phyloP scores from a whole-genome alignment of 192 early-diverging fungal genomes.

The Coemansia furcata region DNA sequence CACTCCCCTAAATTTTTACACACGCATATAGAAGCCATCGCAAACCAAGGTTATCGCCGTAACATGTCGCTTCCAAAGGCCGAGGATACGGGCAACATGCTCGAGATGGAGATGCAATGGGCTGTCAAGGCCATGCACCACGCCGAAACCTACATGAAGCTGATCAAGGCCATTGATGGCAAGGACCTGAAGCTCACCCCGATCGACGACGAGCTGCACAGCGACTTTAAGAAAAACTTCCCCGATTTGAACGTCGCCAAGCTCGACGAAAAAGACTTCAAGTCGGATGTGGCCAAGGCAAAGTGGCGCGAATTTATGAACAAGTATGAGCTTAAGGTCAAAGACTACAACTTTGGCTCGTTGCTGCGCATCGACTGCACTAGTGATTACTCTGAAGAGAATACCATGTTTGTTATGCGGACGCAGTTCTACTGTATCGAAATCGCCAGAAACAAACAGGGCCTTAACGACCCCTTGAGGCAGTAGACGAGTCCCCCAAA shows the following conservation, averaged over 20 bases:
- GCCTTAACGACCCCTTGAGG: slow-evolving; percentile 59
- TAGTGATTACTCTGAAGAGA: slow-evolving; percentile 81
- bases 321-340: slow-evolving; percentile 82
- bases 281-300: slow-evolving; percentile 74
- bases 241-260: slow-evolving; percentile 68
- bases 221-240: slow-evolving; percentile 73
- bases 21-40: not conserved
- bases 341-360: slow-evolving; percentile 93
- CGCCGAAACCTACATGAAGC: slow-evolving; percentile 90
- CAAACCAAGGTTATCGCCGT: not conserved
- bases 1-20: not conserved
- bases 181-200: slow-evolving; percentile 77
- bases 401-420: slow-evolving; percentile 86
- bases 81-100: slow-evolving; percentile 70
- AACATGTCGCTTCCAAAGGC: slow-evolving; percentile 67
- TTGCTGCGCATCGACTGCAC: slow-evolving; percentile 73
- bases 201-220: slow-evolving; percentile 82
- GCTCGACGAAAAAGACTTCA: slow-evolving; percentile 81
- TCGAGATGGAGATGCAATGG: slow-evolving; percentile 94
- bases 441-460: slow-evolving; percentile 86
- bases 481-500: not conserved
- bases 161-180: slow-evolving; percentile 68
- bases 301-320: slow-evolving; percentile 88
- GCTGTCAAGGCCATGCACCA: slow-evolving; percentile 93
- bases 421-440: slow-evolving; percentile 92